Evolutionary conservation across 2,329 filamentous ascomycete species (phyloP).

Genomic region (Orbilia ellipsospora): DNA sequence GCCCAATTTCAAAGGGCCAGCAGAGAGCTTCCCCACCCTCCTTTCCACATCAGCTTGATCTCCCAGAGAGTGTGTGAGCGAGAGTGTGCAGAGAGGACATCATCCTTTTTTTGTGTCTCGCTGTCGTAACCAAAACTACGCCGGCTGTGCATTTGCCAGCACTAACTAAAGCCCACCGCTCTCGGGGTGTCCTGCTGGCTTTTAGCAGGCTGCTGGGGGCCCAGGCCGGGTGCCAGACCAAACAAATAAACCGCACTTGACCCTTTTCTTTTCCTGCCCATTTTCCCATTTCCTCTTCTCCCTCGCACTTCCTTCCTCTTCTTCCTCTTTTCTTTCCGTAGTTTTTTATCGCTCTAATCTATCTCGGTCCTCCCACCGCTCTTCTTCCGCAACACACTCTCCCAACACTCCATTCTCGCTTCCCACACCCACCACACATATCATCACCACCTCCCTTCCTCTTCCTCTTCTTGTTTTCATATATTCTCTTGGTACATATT

Average conservation of each 20-base stretch:
- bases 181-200: background rate
- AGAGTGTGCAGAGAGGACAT: constrained; percentile 1
- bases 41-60: constrained; percentile 4
- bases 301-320: no score
- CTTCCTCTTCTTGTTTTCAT: constrained; percentile 65
- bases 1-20: constrained; percentile 23
- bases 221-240: constrained; percentile 21
- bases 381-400: constrained; percentile 60
- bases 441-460: constrained; percentile 54
- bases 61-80: background rate
- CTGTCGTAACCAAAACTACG: constrained; percentile 47
- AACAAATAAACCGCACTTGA: constrained; percentile 48
- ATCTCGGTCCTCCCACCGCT: constrained; percentile 60
- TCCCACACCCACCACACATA: constrained; percentile 61
- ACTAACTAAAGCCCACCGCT: constrained; percentile 20
- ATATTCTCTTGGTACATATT: constrained; percentile 61
- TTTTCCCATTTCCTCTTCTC: constrained; percentile 55
- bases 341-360: constrained; percentile 60
- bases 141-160: constrained; percentile 33
- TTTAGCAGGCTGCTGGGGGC: constrained; percentile 1
- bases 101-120: constrained; percentile 10
- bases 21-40: constrained; percentile 14
- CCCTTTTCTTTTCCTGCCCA: constrained; percentile 56
- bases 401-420: constrained; percentile 62
- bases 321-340: constrained; percentile 48